Evolutionary conservation across 2,329 filamentous ascomycete species (phyloP).

Genomic region (Venturia carpophila): DNA sequence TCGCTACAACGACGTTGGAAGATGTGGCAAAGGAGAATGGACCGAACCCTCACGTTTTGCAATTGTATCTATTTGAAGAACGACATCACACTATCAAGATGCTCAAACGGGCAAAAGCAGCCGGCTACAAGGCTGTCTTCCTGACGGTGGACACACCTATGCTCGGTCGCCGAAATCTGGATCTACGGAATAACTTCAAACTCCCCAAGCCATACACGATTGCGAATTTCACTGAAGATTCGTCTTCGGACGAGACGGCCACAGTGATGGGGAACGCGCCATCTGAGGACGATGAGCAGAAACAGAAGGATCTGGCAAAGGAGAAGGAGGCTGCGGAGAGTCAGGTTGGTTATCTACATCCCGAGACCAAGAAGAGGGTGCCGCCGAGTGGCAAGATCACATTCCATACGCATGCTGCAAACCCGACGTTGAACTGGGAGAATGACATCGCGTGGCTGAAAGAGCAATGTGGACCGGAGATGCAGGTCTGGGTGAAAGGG

Average conservation of each 20-base stretch:
- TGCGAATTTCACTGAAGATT: conserved; percentile 34
- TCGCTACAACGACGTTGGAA: conserved; percentile 36
- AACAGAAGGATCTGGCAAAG: conserved; percentile 61
- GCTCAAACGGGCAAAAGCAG: conserved; percentile 37
- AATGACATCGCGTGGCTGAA: conserved; percentile 67
- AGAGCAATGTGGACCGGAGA: conserved; percentile 65
- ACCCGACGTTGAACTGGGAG: conserved; percentile 79
- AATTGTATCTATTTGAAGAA: conserved; percentile 47
- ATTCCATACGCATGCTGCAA: conserved; percentile 53
- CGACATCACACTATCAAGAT: conserved; percentile 36
- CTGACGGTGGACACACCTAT: conserved; percentile 49
- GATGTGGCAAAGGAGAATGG: conserved; percentile 30
- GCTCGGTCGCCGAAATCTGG: conserved; percentile 46
- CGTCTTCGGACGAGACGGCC: conserved; percentile 21
- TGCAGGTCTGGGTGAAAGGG: conserved; percentile 15
- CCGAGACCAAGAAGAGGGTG: conserved; percentile 38
- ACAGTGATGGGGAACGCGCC: conserved; percentile 16
- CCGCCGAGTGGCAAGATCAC: conserved; percentile 30
- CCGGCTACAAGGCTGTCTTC: conserved; percentile 48
- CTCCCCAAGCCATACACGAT: conserved; percentile 38
- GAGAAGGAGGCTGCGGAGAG: conserved; percentile 60
- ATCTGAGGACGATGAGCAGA: conserved; percentile 23
- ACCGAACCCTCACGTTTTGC: conserved; percentile 45
- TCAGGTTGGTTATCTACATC: conserved; percentile 47
- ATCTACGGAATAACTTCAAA: conserved; percentile 46